Base-by-base conservation (phyloP, 495 filamentous ascomycete genomes). In the Podospora anserina region DNA sequence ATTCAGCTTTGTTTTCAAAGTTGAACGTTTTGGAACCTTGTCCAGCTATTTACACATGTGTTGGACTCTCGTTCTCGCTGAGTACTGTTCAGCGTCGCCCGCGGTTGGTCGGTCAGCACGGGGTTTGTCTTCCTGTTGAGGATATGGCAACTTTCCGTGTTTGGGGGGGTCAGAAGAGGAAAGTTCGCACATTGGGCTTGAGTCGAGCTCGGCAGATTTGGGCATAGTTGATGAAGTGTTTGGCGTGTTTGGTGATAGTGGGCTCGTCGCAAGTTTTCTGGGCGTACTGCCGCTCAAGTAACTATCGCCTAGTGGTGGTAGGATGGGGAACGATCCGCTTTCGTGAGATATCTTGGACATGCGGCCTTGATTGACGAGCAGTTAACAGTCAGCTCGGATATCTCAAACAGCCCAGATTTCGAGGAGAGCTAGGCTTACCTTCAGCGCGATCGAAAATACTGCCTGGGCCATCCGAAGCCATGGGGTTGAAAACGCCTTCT, bases 1-100 rank as follows among this genome's bases (percentile, higher is more conserved):
- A 23, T 26, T n/a, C 34, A 53, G 19, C 23, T 49, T 2, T 20
- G 6, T 0, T 63, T 11, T 72, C 63, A 72, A 4, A 72, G 16
- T 61, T 71, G 67, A 19, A 68, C 63, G 32, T 70, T 32, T 19
- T 66, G 30, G 23, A 70, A 71, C n/a, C 28, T 61, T 5, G 75
- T 64, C 71, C 73, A 77, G 64, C 73, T 75, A 26, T 73, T 75
- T 1, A 66, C 73, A 64, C 74, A 75, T 7, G 65, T 69, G 18
- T 65, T 55, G 1, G 70, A 26, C 16, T 67, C 62, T 20, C 66
- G 58, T 32, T 74, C 70, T 16, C 61, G 34, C 68, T 65, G 60
- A 0, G 73, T 70, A 20, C 67, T 64, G 61, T 64, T 70, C 28
- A 71, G 69, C n/a, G 69, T 71, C 2, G 69, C 73, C 32, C 73